Percentiles rank a stretch among this genome's conserved stretches.
Conservation (phyloP, 2,329 filamentous ascomycete genomes). For the Ascochyta lentis region DNA sequence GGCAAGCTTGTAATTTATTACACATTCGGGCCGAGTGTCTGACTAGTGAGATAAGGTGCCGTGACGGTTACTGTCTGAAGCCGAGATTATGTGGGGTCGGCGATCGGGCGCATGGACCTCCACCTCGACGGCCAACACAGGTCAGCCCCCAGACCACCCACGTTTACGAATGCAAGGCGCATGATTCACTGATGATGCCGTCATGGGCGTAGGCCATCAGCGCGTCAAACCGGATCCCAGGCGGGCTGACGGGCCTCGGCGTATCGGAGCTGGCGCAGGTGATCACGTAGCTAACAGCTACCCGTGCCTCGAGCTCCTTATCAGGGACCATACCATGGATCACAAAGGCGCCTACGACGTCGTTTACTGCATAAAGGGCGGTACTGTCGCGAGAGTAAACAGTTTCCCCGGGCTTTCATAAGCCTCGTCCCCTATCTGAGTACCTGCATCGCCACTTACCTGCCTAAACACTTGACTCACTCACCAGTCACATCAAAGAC, state of each 20-base stretch:
- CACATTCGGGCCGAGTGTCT: no score
- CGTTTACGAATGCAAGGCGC: constrained; percentile 40
- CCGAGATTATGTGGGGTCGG: constrained; percentile 29
- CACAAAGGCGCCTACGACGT: constrained; percentile 36
- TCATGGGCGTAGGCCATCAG: constrained; percentile 26
- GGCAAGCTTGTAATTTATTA: no score
- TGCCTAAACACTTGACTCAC: constrained; percentile 41
- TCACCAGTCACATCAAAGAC: constrained; percentile 45
- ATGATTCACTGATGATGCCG: constrained; percentile 44
- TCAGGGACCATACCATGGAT: constrained; percentile 27
- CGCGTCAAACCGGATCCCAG: constrained; percentile 36
- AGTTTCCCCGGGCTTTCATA: constrained; percentile 31
- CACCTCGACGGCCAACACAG: constrained; percentile 14
- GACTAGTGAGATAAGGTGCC: no score
- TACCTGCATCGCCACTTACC: constrained; percentile 41
- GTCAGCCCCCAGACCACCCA: constrained; percentile 43
- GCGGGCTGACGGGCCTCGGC: constrained; percentile 39
- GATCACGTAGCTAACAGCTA: constrained; percentile 23
- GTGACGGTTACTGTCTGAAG: constrained; percentile 38
- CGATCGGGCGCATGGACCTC: constrained; percentile 20
- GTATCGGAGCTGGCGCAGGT: constrained; percentile 37
- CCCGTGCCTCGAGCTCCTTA: constrained; percentile 37
- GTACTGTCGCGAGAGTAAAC: constrained; percentile 19
- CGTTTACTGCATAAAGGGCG: constrained; percentile 37
- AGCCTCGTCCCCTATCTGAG: constrained; percentile 22